These are phyloP conservation scores for Dalbergia cochinchinensis DNA, from an alignment of 306 rosid genomes.

Conservation along the genomic window DNA sequence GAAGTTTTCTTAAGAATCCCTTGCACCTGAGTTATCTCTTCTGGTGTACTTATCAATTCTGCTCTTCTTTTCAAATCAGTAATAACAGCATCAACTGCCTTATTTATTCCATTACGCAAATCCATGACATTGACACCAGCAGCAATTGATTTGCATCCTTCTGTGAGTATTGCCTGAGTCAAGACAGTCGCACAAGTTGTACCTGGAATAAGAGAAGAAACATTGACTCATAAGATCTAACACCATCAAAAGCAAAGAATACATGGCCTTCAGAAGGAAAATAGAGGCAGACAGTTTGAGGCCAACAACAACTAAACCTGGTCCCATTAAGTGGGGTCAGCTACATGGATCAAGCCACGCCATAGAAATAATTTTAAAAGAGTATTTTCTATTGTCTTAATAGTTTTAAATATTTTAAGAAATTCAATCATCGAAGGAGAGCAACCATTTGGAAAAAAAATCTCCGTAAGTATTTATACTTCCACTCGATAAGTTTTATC, in stretches of 20 bases:
- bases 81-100: slow-evolving; percentile 86
- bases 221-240: slow-evolving; percentile 21
- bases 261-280: not conserved
- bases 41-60: slow-evolving; percentile 88
- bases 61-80: slow-evolving; percentile 84
- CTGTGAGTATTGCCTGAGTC: slow-evolving; percentile 89
- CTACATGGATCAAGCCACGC: not conserved
- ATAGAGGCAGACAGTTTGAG: not conserved
- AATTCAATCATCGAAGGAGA: not conserved
- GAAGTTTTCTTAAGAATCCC: slow-evolving; percentile 39
- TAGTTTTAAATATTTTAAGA: slow-evolving; percentile 8
- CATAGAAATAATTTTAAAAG: slow-evolving; percentile 13
- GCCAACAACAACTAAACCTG: not conserved
- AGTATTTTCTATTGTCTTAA: slow-evolving; percentile 31
- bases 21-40: slow-evolving; percentile 93
- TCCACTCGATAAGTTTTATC: slow-evolving; percentile 3
- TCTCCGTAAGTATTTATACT: not conserved
- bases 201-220: slow-evolving; percentile 65
- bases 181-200: slow-evolving; percentile 97
- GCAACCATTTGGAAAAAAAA: not conserved
- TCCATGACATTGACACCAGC: slow-evolving; percentile 96
- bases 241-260: not conserved
- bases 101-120: slow-evolving; percentile 84
- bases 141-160: slow-evolving; percentile 95
- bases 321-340: no score